Evolutionary conservation across 371 early-diverging fungal genomes (phyloP).

Genomic region (Rhizomucor pusillus): DNA sequence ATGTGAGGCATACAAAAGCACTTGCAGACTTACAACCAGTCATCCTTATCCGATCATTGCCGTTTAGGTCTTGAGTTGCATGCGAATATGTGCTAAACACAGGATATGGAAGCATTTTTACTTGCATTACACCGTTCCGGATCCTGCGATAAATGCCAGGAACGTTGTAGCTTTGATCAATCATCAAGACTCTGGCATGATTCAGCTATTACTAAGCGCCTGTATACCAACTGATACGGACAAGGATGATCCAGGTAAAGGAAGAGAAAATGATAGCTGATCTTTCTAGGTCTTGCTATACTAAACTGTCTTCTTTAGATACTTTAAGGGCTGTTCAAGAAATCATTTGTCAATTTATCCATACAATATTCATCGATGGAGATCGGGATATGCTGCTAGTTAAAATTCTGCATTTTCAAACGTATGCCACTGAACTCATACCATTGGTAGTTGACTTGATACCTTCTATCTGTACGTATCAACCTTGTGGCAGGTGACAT

Average conservation of each 20-base stretch:
- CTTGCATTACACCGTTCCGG: constrained; percentile 10
- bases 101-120: constrained; percentile 45
- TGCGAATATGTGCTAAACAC: constrained; percentile 41
- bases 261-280: background rate
- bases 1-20: constrained; percentile 32
- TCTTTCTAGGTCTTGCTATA: background rate
- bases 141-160: constrained; percentile 35
- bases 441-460: constrained; percentile 53
- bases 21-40: background rate
- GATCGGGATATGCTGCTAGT: constrained; percentile 50
- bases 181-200: constrained; percentile 51
- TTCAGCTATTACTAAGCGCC: constrained; percentile 49
- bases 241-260: constrained; percentile 21
- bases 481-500: background rate
- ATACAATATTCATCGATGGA: constrained; percentile 54
- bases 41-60: background rate
- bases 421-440: constrained; percentile 52
- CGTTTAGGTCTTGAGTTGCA: constrained; percentile 25
- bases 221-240: constrained; percentile 19
- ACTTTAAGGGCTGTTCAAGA: constrained; percentile 36
- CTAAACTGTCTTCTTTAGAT: constrained; percentile 11
- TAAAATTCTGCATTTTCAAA: constrained; percentile 63
- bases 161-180: constrained; percentile 51
- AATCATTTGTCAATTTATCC: constrained; percentile 53
- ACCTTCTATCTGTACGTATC: constrained; percentile 50